A percentile compares a stretch with the other conserved stretches of the same genome.
These are phyloP conservation scores for Lactarius hatsudake DNA, from an alignment of 768 basidiomycete species.

Conservation along the genomic window DNA sequence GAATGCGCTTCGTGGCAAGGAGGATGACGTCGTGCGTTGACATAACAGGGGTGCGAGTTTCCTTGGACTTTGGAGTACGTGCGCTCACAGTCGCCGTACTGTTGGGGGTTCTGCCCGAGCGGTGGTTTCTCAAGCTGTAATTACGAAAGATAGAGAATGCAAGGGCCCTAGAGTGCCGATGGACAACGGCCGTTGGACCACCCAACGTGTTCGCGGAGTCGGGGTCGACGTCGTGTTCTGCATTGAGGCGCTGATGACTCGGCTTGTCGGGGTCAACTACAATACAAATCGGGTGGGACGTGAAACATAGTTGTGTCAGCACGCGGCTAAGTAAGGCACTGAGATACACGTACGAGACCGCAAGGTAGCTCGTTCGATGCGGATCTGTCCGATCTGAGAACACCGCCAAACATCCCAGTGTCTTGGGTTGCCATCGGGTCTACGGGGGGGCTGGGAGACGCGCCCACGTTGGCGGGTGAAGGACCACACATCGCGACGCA, in stretches of 20 bases:
- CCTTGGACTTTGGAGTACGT: conserved; percentile 19
- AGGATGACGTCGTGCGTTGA: conserved; percentile 43
- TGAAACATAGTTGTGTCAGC: conserved; percentile 8
- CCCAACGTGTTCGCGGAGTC: conserved; percentile 42
- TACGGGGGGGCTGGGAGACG: not conserved
- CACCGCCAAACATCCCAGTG: conserved; percentile 30
- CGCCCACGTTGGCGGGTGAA: conserved; percentile 16
- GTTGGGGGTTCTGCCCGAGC: conserved; percentile 15
- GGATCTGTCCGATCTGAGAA: conserved; percentile 38
- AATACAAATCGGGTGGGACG: conserved; percentile 26
- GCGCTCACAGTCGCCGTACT: conserved; percentile 29
- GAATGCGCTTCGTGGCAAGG: conserved; percentile 73
- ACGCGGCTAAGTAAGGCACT: not conserved
- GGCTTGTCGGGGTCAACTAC: conserved; percentile 55
- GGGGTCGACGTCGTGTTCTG: conserved; percentile 54
- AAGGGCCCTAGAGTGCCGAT: conserved; percentile 76
- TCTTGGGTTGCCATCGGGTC: conserved; percentile 20
- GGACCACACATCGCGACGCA: conserved; percentile 18
- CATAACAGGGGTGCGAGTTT: conserved; percentile 11
- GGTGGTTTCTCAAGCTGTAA: conserved; percentile 38
- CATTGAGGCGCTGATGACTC: conserved; percentile 64
- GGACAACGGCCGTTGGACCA: conserved; percentile 67
- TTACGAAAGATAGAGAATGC: conserved; percentile 79
- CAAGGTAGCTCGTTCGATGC: conserved; percentile 19
- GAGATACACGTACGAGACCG: conserved; percentile 16